Evolutionary conservation across 2,329 filamentous ascomycete species (phyloP).

Genomic region (Colletotrichum sp.): DNA sequence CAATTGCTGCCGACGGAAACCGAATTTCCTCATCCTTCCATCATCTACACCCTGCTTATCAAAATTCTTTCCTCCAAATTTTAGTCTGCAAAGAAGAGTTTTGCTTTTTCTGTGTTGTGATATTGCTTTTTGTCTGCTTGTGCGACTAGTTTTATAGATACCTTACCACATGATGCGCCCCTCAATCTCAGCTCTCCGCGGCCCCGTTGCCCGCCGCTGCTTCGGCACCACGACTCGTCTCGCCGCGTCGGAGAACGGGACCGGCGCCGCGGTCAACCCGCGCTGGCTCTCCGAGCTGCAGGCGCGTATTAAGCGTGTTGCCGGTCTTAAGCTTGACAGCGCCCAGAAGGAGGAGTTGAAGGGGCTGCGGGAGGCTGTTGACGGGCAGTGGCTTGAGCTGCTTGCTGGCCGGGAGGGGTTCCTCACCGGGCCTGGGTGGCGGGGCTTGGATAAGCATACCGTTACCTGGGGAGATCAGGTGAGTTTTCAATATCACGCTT

Average conservation of each 20-base stretch:
- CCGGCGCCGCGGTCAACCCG: constrained; percentile 20
- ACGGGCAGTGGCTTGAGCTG: constrained; percentile 70
- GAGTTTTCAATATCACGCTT: neutral
- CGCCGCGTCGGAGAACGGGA: neutral
- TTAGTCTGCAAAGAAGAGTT: neutral
- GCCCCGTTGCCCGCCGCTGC: neutral
- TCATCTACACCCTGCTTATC: neutral
- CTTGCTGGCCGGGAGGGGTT: constrained; percentile 79
- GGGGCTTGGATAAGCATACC: constrained; percentile 68
- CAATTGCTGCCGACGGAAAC: constrained; percentile 10
- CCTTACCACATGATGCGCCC: neutral
- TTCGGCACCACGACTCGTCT: neutral
- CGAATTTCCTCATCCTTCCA: neutral
- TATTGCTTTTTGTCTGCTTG: neutral
- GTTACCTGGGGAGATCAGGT: constrained; percentile 91
- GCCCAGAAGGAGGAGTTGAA: neutral
- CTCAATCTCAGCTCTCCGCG: neutral
- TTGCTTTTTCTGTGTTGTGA: neutral
- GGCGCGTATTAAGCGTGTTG: constrained; percentile 22
- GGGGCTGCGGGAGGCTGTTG: constrained; percentile 1
- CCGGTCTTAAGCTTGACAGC: neutral
- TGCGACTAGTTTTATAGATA: neutral
- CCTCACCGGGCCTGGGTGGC: constrained; percentile 62
- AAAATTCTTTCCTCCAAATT: neutral
- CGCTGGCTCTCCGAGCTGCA: constrained; percentile 33